Percentiles rank a stretch among this genome's conserved stretches.
Evolutionary conservation across 805 yeast genomes (phyloP).

Genomic region (Wickerhamiella kurtzmanii): DNA sequence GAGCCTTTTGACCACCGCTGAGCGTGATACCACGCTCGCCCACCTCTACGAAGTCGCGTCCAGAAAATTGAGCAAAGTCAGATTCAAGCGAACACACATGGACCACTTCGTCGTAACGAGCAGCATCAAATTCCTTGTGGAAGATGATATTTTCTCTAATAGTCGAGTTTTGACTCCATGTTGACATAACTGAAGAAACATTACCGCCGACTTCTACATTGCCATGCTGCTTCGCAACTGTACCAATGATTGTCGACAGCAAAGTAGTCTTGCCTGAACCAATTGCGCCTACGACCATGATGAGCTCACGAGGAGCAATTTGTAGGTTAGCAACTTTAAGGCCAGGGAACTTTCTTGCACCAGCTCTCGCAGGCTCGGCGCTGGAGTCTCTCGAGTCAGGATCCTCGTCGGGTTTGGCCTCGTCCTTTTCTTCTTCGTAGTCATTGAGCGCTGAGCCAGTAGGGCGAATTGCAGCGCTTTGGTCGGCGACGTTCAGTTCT

Average conservation of each 20-base stretch:
- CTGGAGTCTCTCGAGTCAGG: neutral
- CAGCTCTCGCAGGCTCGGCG: constrained; percentile 8
- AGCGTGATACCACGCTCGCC: constrained; percentile 84
- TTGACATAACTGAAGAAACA: constrained; percentile 45
- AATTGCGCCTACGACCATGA: constrained; percentile 65
- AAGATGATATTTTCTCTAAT: constrained; percentile 61
- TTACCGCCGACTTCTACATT: constrained; percentile 38
- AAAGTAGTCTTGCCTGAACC: constrained; percentile 76
- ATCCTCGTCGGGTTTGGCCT: constrained; percentile 4
- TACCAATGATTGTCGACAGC: constrained; percentile 56
- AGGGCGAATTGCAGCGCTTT: constrained; percentile 1
- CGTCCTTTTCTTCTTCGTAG: constrained; percentile 12
- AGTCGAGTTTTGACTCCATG: constrained; percentile 78
- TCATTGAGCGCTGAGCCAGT: constrained; percentile 4
- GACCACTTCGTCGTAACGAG: constrained; percentile 41
- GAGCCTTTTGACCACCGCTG: constrained; percentile 85
- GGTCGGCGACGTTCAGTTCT: constrained; percentile 2
- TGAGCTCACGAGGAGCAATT: constrained; percentile 51
- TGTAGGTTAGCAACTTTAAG: constrained; percentile 37
- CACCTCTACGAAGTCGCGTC: constrained; percentile 59
- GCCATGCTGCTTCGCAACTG: constrained; percentile 48
- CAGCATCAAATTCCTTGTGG: constrained; percentile 41
- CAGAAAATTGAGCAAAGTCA: constrained; percentile 55
- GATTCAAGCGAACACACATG: constrained; percentile 51
- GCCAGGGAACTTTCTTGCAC: constrained; percentile 30